Evolutionary conservation across 805 yeast species (phyloP), one percentile per base, ranked within the genome.

Genomic region (Sugiyamaella smithiae): DNA sequence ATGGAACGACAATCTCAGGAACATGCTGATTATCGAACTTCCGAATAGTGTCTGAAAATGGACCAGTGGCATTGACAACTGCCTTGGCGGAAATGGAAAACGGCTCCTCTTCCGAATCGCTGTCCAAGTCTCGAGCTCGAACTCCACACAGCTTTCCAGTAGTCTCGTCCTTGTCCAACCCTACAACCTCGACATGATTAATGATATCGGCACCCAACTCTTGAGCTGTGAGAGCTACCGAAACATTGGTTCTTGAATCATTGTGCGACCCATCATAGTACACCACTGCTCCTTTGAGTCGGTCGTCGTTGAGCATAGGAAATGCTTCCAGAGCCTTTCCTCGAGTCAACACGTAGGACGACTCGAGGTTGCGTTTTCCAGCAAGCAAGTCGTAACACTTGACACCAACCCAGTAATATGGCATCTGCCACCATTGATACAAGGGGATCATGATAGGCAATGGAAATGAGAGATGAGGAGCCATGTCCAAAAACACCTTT

Each of bases 371-470:
- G 68, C 88, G 91, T 54, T 76, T 71, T 47, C 97, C 97, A 33
- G 97, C 97, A 65, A 91, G 84, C 69, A 90, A 71, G 69, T 90
- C 98, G 71, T 90, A 90, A 78, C 85, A 74, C 68, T 88, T 85
- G 65, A 93, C 86, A 52, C 98, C 98, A 35, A 79, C 82, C 71
- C 85, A 90, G 73, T 85, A 88, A 73, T 90, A 90, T 40, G 97
- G 97, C 46, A 88, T 78, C 73, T 89, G 96, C 97, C 97, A 90
- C 78, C 88, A 87, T 63, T 81, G 81, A 76, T 91, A 90, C 50
- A 90, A 90, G n/a, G 98, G 98, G 60, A 90, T 88, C 85, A 88
- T 81, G 60, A 90, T 90, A 31, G 98, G 97, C 58, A 90, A 76
- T 44, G 91, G 81, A 50, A 84, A 73, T 55, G 89, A 81, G 58